Conservation (phyloP, 257 asterid species). For the Gynochthodes officinalis region DNA sequence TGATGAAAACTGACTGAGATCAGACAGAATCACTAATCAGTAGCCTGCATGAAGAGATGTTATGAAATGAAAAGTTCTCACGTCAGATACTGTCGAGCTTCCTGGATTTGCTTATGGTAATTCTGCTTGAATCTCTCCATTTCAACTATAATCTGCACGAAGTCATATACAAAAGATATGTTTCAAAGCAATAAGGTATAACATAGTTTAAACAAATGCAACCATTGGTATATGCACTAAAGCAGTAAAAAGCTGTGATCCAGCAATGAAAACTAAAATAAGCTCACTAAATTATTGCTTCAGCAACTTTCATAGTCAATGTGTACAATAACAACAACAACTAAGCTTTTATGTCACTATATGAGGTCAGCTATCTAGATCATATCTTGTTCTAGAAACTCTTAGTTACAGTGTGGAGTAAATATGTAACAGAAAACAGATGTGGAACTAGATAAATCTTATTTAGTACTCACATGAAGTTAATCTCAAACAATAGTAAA, state of each 20-base stretch:
- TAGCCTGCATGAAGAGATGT: too few relatives aligned
- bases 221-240: background rate
- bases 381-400: too few relatives aligned
- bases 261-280: background rate
- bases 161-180: conserved; percentile 1
- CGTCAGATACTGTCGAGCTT: conserved; percentile 65
- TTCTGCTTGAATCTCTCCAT: conserved; percentile 96
- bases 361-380: too few relatives aligned
- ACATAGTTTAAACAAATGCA: background rate
- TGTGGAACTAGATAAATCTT: background rate
- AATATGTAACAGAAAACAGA: background rate
- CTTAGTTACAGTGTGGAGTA: background rate
- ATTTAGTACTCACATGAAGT: background rate
- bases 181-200: background rate
- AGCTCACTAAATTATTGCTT: background rate
- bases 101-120: conserved; percentile 51
- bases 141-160: conserved; percentile 85
- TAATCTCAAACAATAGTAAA: background rate
- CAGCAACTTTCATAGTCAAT: background rate
- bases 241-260: background rate
- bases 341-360: too few relatives aligned
- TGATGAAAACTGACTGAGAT: too few relatives aligned
- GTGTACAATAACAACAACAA: too few relatives aligned
- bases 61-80: conserved; percentile 35
- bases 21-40: too few relatives aligned